Conservation (phyloP, 2,329 filamentous ascomycete genomes). For the Apiospora rasikravindrae region DNA sequence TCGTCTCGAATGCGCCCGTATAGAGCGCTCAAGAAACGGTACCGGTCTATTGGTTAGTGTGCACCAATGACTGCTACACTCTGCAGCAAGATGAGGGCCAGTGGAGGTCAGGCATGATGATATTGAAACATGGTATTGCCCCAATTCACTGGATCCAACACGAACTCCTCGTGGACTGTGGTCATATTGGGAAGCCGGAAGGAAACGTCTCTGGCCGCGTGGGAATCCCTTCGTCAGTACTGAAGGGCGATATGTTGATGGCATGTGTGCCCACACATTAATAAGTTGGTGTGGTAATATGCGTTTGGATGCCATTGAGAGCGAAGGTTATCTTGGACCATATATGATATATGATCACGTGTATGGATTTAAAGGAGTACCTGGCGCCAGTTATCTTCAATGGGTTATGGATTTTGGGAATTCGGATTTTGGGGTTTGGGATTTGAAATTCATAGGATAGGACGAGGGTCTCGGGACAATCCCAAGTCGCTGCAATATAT, state of each 20-base stretch:
- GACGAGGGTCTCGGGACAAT: neutral
- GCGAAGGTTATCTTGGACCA: neutral
- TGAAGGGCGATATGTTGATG: neutral
- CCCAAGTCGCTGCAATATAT: neutral
- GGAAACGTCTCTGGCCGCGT: neutral
- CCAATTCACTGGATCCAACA: neutral
- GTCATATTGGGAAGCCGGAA: neutral
- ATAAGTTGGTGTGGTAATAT: neutral
- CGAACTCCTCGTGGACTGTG: neutral
- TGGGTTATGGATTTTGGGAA: neutral
- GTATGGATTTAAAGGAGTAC: neutral
- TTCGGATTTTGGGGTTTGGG: neutral
- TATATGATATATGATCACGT: constrained; percentile 14
- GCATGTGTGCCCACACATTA: neutral
- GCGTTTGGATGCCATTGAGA: neutral
- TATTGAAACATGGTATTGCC: neutral
- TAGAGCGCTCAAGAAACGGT: neutral
- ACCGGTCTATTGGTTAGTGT: neutral
- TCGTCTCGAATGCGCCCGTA: neutral
- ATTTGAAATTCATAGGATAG: neutral
- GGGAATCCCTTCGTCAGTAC: neutral
- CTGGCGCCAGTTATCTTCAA: neutral
- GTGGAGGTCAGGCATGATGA: neutral
- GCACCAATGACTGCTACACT: neutral
- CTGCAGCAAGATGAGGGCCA: neutral